Evolutionary conservation across 163 green algal genomes (phyloP).

Genomic region (Chlorella variabilis): DNA sequence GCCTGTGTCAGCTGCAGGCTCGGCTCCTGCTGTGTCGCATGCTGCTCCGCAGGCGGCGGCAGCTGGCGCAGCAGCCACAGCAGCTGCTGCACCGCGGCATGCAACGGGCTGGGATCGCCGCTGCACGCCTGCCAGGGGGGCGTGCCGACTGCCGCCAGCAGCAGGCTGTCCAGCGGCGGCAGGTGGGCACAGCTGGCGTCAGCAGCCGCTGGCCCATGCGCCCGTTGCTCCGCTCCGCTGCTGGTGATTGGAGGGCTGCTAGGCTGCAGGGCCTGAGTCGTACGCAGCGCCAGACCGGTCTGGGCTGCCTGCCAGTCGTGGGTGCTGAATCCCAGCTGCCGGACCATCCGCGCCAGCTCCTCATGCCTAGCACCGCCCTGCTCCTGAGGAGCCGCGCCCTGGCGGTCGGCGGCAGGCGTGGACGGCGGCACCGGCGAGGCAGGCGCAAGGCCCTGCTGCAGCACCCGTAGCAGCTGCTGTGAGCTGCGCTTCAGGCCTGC

Average conservation of each 20-base stretch:
- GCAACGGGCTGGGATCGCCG: constrained; percentile 10
- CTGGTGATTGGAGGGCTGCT: background rate
- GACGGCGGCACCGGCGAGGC: background rate
- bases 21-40: background rate
- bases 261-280: background rate
- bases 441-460: constrained; percentile 2
- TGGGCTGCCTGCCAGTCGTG: constrained; percentile 11
- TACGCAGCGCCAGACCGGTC: background rate
- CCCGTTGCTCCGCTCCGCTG: too few species aligned
- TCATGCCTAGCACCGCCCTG: background rate
- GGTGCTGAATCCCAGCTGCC: constrained; percentile 4
- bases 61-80: constrained; percentile 11
- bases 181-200: too few species aligned
- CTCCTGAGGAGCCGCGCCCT: too few species aligned
- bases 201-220: too few species aligned
- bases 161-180: constrained; percentile 4
- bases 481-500: background rate
- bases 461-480: background rate
- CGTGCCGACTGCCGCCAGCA: background rate
- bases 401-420: background rate
- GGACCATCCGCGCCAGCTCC: background rate
- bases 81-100: background rate
- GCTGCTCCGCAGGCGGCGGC: background rate
- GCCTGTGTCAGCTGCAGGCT: background rate
- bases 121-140: background rate